These are phyloP conservation scores for Lentinula sp. DNA, from an alignment of 768 basidiomycete species.

Conservation along the genomic window DNA sequence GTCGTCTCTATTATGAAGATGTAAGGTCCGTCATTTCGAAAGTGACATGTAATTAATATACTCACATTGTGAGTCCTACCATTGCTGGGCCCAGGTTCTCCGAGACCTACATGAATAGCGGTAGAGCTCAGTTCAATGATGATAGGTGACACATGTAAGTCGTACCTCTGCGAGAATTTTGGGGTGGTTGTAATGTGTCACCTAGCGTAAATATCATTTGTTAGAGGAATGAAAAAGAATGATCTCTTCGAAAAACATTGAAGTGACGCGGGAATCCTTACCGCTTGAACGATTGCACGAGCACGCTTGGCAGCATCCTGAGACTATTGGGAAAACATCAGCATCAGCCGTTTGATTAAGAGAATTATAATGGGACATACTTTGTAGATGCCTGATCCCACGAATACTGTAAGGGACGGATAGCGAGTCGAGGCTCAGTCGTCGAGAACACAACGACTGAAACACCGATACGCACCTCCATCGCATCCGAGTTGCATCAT, in stretches of 20 bases:
- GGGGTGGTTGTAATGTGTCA: slow-evolving; percentile 94
- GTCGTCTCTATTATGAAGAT: slow-evolving; percentile 38
- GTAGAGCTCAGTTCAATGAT: slow-evolving; percentile 3
- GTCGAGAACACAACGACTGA: neutral
- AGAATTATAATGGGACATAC: slow-evolving; percentile 33
- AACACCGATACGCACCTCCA: slow-evolving; percentile 53
- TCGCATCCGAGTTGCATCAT: slow-evolving; percentile 99
- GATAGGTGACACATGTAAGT: slow-evolving; percentile 1
- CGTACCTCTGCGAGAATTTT: slow-evolving; percentile 82
- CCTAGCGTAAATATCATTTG: slow-evolving; percentile 31
- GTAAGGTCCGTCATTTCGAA: neutral
- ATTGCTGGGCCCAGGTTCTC: slow-evolving; percentile 87
- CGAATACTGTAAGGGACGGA: slow-evolving; percentile 61
- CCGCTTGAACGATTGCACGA: slow-evolving; percentile 93
- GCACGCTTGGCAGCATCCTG: slow-evolving; percentile 93
- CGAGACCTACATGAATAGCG: slow-evolving; percentile 45
- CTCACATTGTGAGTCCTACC: slow-evolving; percentile 88
- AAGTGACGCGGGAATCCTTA: slow-evolving; percentile 24
- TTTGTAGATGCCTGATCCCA: slow-evolving; percentile 96
- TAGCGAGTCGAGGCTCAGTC: neutral
- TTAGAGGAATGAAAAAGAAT: neutral
- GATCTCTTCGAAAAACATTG: neutral
- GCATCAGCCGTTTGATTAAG: neutral
- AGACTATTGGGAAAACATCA: slow-evolving; percentile 42
- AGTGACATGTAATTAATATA: slow-evolving; percentile 7